A percentile compares a stretch with the other conserved stretches of the same genome.
Conservation (phyloP, 2,329 filamentous ascomycete species). For the Coniochaeta sp. region DNA sequence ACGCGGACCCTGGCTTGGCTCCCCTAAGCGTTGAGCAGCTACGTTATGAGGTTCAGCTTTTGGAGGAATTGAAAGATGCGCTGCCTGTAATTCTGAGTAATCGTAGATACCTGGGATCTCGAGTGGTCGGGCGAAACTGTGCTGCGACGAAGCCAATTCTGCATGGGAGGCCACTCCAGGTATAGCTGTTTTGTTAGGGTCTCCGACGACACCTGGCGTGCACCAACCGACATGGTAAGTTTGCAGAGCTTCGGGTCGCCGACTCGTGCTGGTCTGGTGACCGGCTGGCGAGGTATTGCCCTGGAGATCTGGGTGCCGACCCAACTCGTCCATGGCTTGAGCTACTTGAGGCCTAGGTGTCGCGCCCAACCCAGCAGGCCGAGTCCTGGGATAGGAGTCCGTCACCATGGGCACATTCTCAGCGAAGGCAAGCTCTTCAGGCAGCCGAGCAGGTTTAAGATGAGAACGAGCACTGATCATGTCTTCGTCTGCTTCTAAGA, state of each 20-base stretch:
- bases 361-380: background rate
- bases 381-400: background rate
- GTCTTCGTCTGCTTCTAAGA: background rate
- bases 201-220: too few relatives aligned
- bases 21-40: too few relatives aligned
- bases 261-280: background rate
- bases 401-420: background rate
- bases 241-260: background rate
- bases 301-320: background rate
- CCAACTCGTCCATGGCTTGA: background rate
- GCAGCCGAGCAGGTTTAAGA: background rate
- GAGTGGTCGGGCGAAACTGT: background rate
- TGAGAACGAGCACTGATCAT: background rate
- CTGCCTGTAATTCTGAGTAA: background rate
- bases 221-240: background rate
- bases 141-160: background rate
- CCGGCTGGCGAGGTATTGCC: background rate
- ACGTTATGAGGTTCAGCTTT: too few relatives aligned
- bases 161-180: too few relatives aligned
- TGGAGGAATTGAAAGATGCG: too few relatives aligned
- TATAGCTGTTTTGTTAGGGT: too few relatives aligned
- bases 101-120: background rate
- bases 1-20: too few relatives aligned
- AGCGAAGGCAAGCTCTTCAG: background rate
- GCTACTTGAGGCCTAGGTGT: background rate